A percentile compares a stretch with the other conserved stretches of the same genome.
Conservation (phyloP, 306 rosid species). For the Echinosophora koreensis region DNA sequence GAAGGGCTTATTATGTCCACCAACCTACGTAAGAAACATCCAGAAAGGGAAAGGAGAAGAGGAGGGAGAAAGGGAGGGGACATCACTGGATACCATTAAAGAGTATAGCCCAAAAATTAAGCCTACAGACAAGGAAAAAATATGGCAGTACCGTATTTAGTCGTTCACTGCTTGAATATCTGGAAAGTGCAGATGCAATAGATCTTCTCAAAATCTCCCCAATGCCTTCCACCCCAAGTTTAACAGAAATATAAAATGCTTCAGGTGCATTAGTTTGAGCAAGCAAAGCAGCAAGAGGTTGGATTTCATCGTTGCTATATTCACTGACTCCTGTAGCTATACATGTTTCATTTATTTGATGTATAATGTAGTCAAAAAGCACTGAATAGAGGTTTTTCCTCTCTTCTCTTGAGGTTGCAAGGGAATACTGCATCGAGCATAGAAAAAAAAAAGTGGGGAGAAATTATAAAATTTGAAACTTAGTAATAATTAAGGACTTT, state of each 20-base stretch:
- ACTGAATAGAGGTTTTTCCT: conserved; percentile 87
- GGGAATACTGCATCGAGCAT: conserved; percentile 80
- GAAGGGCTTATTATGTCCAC: conserved; percentile 3
- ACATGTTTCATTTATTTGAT: conserved; percentile 85
- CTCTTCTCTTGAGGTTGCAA: conserved; percentile 87
- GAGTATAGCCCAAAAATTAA: conserved; percentile 34
- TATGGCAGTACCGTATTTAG: conserved; percentile 71
- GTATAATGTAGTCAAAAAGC: conserved; percentile 91
- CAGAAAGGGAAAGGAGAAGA: background rate
- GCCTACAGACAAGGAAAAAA: conserved; percentile 26
- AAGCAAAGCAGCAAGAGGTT: conserved; percentile 89
- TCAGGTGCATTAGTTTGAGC: conserved; percentile 90
- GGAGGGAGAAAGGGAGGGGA: background rate
- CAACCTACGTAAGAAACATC: conserved; percentile 26
- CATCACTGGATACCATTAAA: conserved; percentile 15
- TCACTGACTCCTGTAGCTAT: conserved; percentile 74
- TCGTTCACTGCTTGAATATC: conserved; percentile 87
- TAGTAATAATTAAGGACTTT: conserved; percentile 5
- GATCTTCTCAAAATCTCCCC: conserved; percentile 94
- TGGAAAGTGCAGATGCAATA: conserved; percentile 72
- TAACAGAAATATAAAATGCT: conserved; percentile 90
- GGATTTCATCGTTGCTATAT: conserved; percentile 88
- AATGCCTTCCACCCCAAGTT: conserved; percentile 95
- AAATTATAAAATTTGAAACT: conserved; percentile 36
- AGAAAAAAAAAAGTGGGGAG: conserved; percentile 4